Evolutionary conservation across 805 yeast genomes (phyloP), one percentile per base, ranked within the genome.

Genomic region (Ogataea pignaliae): DNA sequence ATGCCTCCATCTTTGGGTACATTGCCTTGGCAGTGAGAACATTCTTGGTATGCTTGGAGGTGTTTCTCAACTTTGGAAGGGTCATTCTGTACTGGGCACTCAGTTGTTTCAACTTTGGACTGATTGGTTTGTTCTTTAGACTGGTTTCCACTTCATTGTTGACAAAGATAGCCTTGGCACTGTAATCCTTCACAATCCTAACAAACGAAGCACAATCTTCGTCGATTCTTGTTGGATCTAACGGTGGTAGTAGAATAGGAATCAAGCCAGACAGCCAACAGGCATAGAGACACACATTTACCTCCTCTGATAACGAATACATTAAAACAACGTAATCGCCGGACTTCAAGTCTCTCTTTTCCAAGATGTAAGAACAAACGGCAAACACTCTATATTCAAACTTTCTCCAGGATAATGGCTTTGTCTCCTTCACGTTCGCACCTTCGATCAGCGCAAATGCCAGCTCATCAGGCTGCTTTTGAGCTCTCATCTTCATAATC

Each of bases 281-380:
- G 0, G 99, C 97, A 63, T 82, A 80, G 1, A 89, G 71, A 2
- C 95, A 88, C 28, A 88, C 79, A 5, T 84, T 78, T 57, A 79
- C 91, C 48, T 93, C 98, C 45, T 90, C 96, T 1, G 89, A 80
- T 37, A 91, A 76, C 0, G 95, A 84, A 60, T 88, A 89, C 83
- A 89, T 83, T 55, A 93, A 67, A 3, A 89, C 72, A 3, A 88
- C 91, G 50, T 73, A 70, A 42, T 85, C 86, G 0, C 96, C 96
- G 2, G 85, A 72, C 42, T 67, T 72, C 37, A 88, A 59, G 3
- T 73, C 69, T 1, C 79, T 75, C 63, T 87, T 90, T 36, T 77
- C 85, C 31, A 83, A 69, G 42, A 93, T 73, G 57, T 85, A 81
- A 6, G 76, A 70, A 41, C 90, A 79, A 28, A 87, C 84, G 0